Evolutionary conservation across 768 basidiomycete species (phyloP).

Genomic region (Podaxis sp.): DNA sequence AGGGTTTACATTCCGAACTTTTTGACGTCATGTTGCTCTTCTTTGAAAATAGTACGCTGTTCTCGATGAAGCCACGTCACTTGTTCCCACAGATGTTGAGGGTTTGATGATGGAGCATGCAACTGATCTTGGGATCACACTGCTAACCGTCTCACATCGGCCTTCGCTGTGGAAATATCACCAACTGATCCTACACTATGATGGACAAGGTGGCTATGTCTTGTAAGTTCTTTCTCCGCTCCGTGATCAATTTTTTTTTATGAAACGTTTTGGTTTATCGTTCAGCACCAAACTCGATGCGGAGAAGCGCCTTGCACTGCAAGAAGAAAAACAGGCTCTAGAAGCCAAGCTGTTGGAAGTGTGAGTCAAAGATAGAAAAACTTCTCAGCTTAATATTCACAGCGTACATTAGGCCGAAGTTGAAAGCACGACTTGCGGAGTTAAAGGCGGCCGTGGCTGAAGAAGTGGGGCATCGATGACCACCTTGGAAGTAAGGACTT

Average conservation of each 20-base stretch:
- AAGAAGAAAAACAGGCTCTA: slow-evolving; percentile 90
- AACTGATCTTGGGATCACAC: slow-evolving; percentile 80
- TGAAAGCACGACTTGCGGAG: slow-evolving; percentile 71
- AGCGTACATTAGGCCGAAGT: slow-evolving; percentile 60
- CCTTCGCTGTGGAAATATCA: slow-evolving; percentile 94
- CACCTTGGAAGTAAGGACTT: neutral
- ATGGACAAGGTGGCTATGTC: slow-evolving; percentile 92
- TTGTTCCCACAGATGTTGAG: slow-evolving; percentile 91
- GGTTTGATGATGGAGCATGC: slow-evolving; percentile 94
- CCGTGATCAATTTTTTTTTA: neutral
- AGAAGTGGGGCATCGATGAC: slow-evolving; percentile 3
- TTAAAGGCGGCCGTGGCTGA: slow-evolving; percentile 36
- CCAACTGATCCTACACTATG: slow-evolving; percentile 82
- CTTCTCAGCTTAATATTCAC: slow-evolving; percentile 1
- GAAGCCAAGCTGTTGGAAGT: slow-evolving; percentile 86
- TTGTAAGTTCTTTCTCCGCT: slow-evolving; percentile 56
- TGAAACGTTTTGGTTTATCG: neutral
- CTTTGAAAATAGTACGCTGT: slow-evolving; percentile 73
- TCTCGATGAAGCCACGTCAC: slow-evolving; percentile 92
- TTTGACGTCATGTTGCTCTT: neutral
- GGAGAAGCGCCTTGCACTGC: slow-evolving; percentile 82
- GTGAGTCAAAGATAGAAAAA: slow-evolving; percentile 37
- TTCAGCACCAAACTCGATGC: slow-evolving; percentile 83
- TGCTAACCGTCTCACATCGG: slow-evolving; percentile 93
- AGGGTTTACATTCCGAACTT: neutral